Evolutionary conservation across 2,329 filamentous ascomycete genomes (phyloP).

Genomic region (Aspergillus spinulosporus): DNA sequence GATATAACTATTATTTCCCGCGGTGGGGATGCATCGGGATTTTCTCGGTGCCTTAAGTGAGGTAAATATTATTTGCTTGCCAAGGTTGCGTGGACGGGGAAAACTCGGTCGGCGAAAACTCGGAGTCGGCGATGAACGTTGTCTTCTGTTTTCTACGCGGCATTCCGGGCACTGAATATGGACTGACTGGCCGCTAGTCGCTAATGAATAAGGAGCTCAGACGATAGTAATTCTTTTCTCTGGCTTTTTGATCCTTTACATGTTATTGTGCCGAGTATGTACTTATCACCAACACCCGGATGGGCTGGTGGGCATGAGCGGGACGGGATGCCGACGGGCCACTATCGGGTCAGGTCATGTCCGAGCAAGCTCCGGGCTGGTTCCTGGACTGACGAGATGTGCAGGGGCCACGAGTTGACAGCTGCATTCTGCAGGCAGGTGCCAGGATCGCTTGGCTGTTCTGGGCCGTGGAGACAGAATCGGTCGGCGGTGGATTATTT

Average conservation of each 20-base stretch:
- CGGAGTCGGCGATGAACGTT: slow-evolving; percentile 2
- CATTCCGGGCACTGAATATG: too few species aligned
- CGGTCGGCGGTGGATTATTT: neutral
- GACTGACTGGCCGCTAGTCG: too few species aligned
- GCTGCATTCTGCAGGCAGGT: neutral
- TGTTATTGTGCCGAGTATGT: too few species aligned
- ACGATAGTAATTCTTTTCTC: too few species aligned
- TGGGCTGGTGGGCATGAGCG: neutral
- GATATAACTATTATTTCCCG: neutral
- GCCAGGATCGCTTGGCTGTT: neutral
- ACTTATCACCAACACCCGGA: too few species aligned
- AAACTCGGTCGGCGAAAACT: slow-evolving; percentile 14
- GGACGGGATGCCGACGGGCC: neutral
- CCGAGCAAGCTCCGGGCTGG: neutral
- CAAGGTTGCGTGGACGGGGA: neutral
- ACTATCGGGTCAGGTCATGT: neutral
- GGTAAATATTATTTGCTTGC: neutral
- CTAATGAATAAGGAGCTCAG: too few species aligned
- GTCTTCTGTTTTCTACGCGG: too few species aligned
- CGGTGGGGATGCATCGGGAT: slow-evolving; percentile 6
- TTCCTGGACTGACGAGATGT: neutral
- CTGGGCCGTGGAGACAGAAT: neutral
- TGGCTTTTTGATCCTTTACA: too few species aligned
- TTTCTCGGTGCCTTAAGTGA: slow-evolving; percentile 10
- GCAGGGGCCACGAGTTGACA: neutral